Evolutionary conservation across 139 green algal genomes (phyloP), one percentile per base, ranked within the genome.

Genomic region (Desmodesmus armatus): DNA sequence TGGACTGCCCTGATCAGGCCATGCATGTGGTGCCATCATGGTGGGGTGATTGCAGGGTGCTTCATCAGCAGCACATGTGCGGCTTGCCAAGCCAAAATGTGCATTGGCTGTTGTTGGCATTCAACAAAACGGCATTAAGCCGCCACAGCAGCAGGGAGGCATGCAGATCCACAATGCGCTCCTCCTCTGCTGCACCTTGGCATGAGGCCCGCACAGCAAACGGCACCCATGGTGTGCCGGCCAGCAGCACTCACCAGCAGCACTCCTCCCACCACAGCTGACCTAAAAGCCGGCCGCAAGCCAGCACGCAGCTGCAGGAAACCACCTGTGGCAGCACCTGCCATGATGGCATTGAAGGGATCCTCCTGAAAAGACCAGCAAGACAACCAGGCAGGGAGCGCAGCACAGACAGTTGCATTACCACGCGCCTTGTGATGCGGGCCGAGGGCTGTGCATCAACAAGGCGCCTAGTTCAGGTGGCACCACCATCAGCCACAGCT

Each of bases 311-410:
- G 86, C 87, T 98, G 94, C 82, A 99, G 88, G 79, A 99, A 96
- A 35, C 97, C 97, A 39, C 96, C 97, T 2, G 98, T 99, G 3
- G 97, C 75, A 0, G 96, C 95, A 17, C 91, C 91, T 23, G 82
- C 82, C 71, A 87, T 87, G 78, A 99, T 99, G 27, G 94, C 94
- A 88, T 99, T 99, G 96, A 96, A 99, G 3, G 97, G 98, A 84
- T 99, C 98, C 86, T 99, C 96, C 92, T 95, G 87, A 55, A 33
- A 2, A n/a, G n/a, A n/a, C n/a, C 65, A 74, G 65, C n/a, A 79
- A 43, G n/a, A n/a, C n/a, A 17, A 13, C 15, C 15, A 13, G 51
- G 51, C 51, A 62, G 51, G 51, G 51, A 62, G 51, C 51, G 51
- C 27, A 63, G 43, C 71, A 40, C 19, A 51, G 6, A 4, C 60